Conservation (phyloP, 371 early-diverging fungal species). For the Catenaria anguillulae region DNA sequence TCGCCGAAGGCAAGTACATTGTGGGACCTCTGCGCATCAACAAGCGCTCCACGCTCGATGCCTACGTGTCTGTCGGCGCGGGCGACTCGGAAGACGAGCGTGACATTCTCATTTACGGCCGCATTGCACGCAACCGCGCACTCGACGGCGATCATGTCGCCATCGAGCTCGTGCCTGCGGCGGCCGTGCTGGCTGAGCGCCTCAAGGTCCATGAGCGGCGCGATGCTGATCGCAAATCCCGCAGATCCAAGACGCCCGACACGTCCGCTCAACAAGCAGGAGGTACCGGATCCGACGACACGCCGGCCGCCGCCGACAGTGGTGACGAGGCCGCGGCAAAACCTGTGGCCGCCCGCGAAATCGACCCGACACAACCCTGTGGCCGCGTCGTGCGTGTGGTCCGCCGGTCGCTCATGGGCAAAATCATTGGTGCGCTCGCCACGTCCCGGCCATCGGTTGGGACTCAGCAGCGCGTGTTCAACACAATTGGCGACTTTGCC, state of each 20-base stretch:
- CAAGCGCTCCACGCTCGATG: conserved; percentile 62
- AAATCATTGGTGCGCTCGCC: conserved; percentile 6
- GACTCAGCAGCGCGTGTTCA: no score
- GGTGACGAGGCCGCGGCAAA: no score
- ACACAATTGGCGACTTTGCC: conserved; percentile 21
- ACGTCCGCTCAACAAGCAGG: conserved; percentile 12
- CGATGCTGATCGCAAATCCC: conserved; percentile 37
- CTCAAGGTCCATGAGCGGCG: conserved; percentile 26
- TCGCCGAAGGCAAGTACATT: conserved; percentile 4
- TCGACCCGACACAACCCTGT: conserved; percentile 17
- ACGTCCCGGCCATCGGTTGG: background rate
- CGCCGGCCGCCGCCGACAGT: background rate
- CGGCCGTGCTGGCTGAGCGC: conserved; percentile 42
- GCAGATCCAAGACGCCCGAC: conserved; percentile 26
- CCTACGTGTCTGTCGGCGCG: conserved; percentile 44
- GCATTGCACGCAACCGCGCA: conserved; percentile 66
- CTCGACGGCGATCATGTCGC: conserved; percentile 79
- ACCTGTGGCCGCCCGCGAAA: no score
- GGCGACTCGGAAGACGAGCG: conserved; percentile 18
- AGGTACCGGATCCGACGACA: conserved; percentile 9
- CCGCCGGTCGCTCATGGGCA: conserved; percentile 12
- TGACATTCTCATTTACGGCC: conserved; percentile 65
- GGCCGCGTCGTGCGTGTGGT: conserved; percentile 26
- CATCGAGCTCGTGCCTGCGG: conserved; percentile 53
- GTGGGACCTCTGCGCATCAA: conserved; percentile 69